Conservation (phyloP, 768 basidiomycete species). For the Kwoniella bestiolae region DNA sequence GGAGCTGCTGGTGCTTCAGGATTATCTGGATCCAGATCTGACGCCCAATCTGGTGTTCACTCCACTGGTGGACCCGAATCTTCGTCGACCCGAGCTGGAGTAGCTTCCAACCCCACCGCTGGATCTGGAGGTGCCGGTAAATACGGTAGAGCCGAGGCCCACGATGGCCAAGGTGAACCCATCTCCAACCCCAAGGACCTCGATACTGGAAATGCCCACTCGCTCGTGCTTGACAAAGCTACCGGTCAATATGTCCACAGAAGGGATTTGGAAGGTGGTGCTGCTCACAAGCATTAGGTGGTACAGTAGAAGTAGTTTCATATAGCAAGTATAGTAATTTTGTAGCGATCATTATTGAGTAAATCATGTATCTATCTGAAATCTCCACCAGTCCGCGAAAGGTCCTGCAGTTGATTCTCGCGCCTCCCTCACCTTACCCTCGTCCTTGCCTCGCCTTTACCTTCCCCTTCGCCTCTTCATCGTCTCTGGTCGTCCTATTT, state of each 20-base stretch:
- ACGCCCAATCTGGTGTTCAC: background rate
- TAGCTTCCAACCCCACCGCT: slow-evolving; percentile 10
- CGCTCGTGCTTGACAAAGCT: slow-evolving; percentile 47
- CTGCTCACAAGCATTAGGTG: slow-evolving; percentile 1
- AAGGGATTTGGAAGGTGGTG: slow-evolving; percentile 41
- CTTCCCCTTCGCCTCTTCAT: no score
- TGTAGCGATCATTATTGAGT: no score
- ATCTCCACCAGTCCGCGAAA: no score
- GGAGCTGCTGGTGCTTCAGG: slow-evolving; percentile 20
- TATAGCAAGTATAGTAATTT: slow-evolving; percentile 1
- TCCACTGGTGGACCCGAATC: slow-evolving; percentile 17
- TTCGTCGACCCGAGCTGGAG: slow-evolving; percentile 2
- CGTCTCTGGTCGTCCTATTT: no score
- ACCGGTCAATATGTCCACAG: slow-evolving; percentile 53
- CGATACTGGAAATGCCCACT: slow-evolving; percentile 51
- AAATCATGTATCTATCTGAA: no score
- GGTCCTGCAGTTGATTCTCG: no score
- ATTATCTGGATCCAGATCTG: background rate
- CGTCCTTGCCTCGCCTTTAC: no score
- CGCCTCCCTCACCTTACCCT: no score
- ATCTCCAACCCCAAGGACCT: slow-evolving; percentile 47
- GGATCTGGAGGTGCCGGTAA: slow-evolving; percentile 24
- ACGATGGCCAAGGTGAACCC: slow-evolving; percentile 30
- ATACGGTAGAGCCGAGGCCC: slow-evolving; percentile 27
- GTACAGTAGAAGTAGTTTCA: background rate